These are phyloP conservation scores for Dissophora ornata DNA, from an alignment of 192 early-diverging fungal genomes.

Conservation along the genomic window DNA sequence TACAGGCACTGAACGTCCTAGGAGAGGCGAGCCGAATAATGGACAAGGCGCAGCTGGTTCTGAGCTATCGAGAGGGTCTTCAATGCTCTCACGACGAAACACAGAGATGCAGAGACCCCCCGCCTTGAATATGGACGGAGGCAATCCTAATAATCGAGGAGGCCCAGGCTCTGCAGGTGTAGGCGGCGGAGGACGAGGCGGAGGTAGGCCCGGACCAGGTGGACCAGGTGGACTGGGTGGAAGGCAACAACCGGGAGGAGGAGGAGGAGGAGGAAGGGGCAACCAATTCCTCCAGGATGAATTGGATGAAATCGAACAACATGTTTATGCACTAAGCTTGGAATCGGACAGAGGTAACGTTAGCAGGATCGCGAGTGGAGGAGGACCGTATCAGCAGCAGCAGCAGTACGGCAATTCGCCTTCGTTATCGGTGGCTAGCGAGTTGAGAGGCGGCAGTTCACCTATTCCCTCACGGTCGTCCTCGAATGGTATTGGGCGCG, in stretches of 20 bases:
- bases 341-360: too few species aligned
- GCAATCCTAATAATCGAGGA: constrained; percentile 11
- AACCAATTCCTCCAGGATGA: constrained; percentile 38
- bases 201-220: too few species aligned
- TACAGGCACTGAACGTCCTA: constrained; percentile 19
- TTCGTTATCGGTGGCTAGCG: constrained; percentile 23
- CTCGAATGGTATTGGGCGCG: not conserved
- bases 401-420: constrained; percentile 32
- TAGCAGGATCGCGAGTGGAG: constrained; percentile 22
- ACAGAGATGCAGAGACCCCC: constrained; percentile 37
- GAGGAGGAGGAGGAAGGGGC: too few species aligned
- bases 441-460: constrained; percentile 13
- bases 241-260: too few species aligned
- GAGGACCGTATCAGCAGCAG: constrained; percentile 9
- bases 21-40: constrained; percentile 34
- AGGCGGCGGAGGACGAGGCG: not conserved
- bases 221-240: too few species aligned
- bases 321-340: constrained; percentile 47
- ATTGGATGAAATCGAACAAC: constrained; percentile 38
- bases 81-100: constrained; percentile 44
- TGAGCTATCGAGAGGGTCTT: constrained; percentile 24
- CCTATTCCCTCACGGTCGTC: not conserved
- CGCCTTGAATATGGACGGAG: constrained; percentile 25
- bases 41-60: constrained; percentile 32
- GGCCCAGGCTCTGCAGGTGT: constrained; percentile 21